Base-by-base conservation (phyloP, 1,284 basidiomycete species). In the Rhizoctonia solani region DNA sequence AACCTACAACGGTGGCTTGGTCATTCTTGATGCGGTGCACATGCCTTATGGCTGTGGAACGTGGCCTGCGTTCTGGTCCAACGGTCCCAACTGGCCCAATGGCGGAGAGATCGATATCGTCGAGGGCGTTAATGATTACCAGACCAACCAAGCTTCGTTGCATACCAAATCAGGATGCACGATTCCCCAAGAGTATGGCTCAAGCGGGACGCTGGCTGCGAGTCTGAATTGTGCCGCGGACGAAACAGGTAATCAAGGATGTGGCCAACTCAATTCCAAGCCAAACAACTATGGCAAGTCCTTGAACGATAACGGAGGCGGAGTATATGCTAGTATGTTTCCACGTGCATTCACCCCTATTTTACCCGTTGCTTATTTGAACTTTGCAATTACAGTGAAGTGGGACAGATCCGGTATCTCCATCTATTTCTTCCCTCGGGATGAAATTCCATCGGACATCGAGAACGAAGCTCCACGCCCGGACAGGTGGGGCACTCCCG, bases 41-140 rank as follows among this genome's bases (percentile, higher is more conserved):
- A 93, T 95, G 88, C 93, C 93, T 1, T 88, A 87, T 1, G 93
- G 93, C 5, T 95, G 93, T 76, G 93, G 88, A 42, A 46, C 44
- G 6, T 95, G 93, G 89, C 89, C 89, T 6, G 77, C 77, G 16
- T 69, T 66, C 27, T 69, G 69, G 69, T 46, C 66, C 41, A 58
- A 63, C 23, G 66, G 55, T n/a, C 56, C 66, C 32, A 78, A 50
- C 25, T 68, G 67, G 67, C 67, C 67, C 8, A 54, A 44, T 23
- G 47, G 32, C 23, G 69, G 68, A 30, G 68, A 70, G 59, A 68
- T 70, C 29, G 69, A 70, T 44, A 68, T 70, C 30, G 61, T 70
- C 27, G 69, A 71, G 47, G 69, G 69, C 37, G 46, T 52, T 13
- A 61, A 63, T 27, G 41, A 34, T 11, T 63, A 61, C 25, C 41